Evolutionary conservation across 805 yeast genomes (phyloP).

Genomic region (Starmerella floricola): DNA sequence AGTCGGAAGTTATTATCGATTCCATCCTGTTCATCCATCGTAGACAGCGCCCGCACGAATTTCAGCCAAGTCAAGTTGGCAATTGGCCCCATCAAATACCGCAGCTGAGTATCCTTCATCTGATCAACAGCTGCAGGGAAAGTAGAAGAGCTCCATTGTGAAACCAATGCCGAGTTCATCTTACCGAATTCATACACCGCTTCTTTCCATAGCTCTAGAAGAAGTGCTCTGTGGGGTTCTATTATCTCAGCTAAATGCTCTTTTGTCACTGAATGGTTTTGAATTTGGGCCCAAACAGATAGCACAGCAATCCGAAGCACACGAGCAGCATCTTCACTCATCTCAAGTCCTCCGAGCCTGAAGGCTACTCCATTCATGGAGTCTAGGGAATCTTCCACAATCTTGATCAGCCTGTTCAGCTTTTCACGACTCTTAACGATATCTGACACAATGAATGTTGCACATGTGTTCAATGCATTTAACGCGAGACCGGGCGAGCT

Average conservation of each 20-base stretch:
- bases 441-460: constrained; percentile 58
- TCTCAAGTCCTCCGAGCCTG: constrained; percentile 29
- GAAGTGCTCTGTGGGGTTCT: constrained; percentile 42
- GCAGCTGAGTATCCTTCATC: constrained; percentile 24
- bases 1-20: constrained; percentile 45
- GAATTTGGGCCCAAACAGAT: constrained; percentile 35
- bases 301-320: constrained; percentile 31
- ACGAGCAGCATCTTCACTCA: constrained; percentile 29
- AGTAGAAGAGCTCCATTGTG: constrained; percentile 20
- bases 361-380: constrained; percentile 30
- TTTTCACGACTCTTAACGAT: constrained; percentile 38
- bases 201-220: constrained; percentile 71
- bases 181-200: constrained; percentile 63
- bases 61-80: constrained; percentile 63
- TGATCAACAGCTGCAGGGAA: constrained; percentile 27
- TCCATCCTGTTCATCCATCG: constrained; percentile 37
- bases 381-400: constrained; percentile 56
- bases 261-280: constrained; percentile 23
- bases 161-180: constrained; percentile 42
- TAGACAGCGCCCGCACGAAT: constrained; percentile 61
- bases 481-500: constrained; percentile 64
- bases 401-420: constrained; percentile 45
- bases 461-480: constrained; percentile 64
- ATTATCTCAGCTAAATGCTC: constrained; percentile 31
- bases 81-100: constrained; percentile 35